These are phyloP conservation scores for Blastobotrys mokoenaii DNA, from an alignment of 805 yeast genomes.

Conservation along the genomic window DNA sequence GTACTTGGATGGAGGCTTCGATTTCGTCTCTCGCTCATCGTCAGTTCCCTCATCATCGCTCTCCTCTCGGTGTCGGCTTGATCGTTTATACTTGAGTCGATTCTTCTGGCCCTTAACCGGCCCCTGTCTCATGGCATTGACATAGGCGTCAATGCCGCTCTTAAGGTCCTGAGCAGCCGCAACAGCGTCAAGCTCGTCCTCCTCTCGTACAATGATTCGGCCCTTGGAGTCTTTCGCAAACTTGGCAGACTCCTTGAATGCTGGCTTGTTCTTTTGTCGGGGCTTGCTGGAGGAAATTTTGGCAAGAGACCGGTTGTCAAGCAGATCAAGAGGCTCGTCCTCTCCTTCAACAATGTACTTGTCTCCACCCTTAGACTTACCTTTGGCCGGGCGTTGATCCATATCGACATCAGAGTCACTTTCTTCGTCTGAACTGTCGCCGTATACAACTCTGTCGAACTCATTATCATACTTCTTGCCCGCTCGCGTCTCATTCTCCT, in stretches of 20 bases:
- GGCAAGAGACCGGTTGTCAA: conserved; percentile 77
- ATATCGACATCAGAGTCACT: conserved; percentile 41
- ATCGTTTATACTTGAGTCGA: conserved; percentile 77
- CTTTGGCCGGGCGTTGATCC: conserved; percentile 12
- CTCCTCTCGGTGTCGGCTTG: conserved; percentile 42
- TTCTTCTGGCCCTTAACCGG: conserved; percentile 92
- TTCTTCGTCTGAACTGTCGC: conserved; percentile 52
- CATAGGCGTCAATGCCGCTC: conserved; percentile 76
- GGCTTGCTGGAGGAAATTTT: conserved; percentile 88
- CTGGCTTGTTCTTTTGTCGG: conserved; percentile 24
- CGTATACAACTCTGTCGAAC: conserved; percentile 86
- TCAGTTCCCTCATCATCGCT: conserved; percentile 42
- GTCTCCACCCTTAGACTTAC: conserved; percentile 25
- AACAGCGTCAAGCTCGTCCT: conserved; percentile 26
- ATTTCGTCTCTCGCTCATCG: conserved; percentile 1
- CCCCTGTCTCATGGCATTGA: conserved; percentile 87
- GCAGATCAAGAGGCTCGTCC: conserved; percentile 76
- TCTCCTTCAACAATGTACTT: conserved; percentile 68
- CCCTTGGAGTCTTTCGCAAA: conserved; percentile 51
- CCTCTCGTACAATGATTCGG: conserved; percentile 55
- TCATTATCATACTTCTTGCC: conserved; percentile 57
- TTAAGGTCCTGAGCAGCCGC: conserved; percentile 17
- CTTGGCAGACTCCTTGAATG: conserved; percentile 20
- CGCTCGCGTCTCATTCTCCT: conserved; percentile 10
- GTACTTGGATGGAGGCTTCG: background rate